Conservation (phyloP, 2,329 filamentous ascomycete species). For the Colletotrichum sp. region DNA sequence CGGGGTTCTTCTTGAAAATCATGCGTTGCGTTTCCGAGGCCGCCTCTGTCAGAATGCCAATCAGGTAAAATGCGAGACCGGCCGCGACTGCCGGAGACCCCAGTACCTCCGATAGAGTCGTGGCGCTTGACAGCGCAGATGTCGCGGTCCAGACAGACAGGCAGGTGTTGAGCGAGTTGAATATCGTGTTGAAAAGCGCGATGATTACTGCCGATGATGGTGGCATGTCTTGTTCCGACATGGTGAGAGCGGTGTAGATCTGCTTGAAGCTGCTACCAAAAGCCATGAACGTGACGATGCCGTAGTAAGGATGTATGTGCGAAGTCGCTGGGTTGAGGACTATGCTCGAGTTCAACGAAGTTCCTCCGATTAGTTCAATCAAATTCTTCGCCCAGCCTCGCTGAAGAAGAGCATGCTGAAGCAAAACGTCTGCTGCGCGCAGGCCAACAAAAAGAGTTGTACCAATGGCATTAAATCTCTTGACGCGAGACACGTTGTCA, state of each 20-base stretch:
- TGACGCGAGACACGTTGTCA: neutral
- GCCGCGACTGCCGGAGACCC: neutral
- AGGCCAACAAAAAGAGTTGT: neutral
- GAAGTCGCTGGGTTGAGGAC: neutral
- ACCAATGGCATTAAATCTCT: neutral
- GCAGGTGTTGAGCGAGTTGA: neutral
- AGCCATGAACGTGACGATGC: neutral
- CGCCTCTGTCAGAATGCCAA: neutral
- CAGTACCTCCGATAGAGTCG: neutral
- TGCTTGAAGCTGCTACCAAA: neutral
- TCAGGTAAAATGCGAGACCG: neutral
- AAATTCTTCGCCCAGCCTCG: neutral
- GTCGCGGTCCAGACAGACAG: neutral
- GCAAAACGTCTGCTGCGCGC: neutral
- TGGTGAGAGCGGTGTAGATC: neutral
- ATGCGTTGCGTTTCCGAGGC: neutral
- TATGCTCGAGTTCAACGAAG: rapidly evolving
- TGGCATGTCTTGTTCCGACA: neutral
- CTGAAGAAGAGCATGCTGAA: neutral
- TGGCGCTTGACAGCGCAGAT: neutral
- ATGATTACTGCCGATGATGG: neutral
- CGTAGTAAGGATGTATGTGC: neutral
- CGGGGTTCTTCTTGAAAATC: neutral
- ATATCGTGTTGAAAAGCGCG: neutral
- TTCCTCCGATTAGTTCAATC: neutral